Percentiles rank a stretch among this genome's conserved stretches.
phyloP scores from a whole-genome alignment of 1,139 yeast genomes.

The Casaregolazyma suthepensis region DNA sequence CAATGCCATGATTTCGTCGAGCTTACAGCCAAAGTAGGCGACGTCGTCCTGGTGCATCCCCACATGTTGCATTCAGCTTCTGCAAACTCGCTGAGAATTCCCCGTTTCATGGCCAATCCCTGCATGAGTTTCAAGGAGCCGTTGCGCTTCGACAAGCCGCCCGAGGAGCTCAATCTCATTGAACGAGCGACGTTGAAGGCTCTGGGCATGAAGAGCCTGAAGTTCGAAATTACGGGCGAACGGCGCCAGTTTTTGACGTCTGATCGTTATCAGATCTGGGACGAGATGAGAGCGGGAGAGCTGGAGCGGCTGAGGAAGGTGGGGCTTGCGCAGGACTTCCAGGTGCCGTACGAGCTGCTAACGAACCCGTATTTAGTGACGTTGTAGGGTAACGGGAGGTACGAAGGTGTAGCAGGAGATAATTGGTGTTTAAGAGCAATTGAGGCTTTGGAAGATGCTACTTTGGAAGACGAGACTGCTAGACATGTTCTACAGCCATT shows the following conservation, averaged over 20 bases:
- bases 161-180: conserved; percentile 9
- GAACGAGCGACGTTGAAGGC: conserved; percentile 12
- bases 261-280: conserved; percentile 12
- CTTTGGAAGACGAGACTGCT: too few relatives aligned
- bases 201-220: conserved; percentile 6
- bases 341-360: conserved; percentile 10
- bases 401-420: too few relatives aligned
- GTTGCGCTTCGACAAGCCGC: conserved; percentile 10
- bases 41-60: conserved; percentile 12
- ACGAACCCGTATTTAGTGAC: conserved; percentile 12
- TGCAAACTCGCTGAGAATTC: conserved; percentile 11
- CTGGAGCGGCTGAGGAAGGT: conserved; percentile 6
- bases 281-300: conserved; percentile 8
- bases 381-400: conserved; percentile 1
- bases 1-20: conserved; percentile 14
- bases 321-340: conserved; percentile 11
- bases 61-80: conserved; percentile 13
- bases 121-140: conserved; percentile 14
- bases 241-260: conserved; percentile 6
- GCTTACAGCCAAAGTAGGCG: conserved; percentile 13
- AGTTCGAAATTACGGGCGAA: conserved; percentile 11
- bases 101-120: conserved; percentile 13
- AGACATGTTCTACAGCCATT: too few relatives aligned
- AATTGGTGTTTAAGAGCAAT: too few relatives aligned
- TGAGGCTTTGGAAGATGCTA: too few relatives aligned